Evolutionary conservation across 108 stramenopile genomes (phyloP), one percentile per base, ranked within the genome.

Genomic region (Skeletonema marinoi): DNA sequence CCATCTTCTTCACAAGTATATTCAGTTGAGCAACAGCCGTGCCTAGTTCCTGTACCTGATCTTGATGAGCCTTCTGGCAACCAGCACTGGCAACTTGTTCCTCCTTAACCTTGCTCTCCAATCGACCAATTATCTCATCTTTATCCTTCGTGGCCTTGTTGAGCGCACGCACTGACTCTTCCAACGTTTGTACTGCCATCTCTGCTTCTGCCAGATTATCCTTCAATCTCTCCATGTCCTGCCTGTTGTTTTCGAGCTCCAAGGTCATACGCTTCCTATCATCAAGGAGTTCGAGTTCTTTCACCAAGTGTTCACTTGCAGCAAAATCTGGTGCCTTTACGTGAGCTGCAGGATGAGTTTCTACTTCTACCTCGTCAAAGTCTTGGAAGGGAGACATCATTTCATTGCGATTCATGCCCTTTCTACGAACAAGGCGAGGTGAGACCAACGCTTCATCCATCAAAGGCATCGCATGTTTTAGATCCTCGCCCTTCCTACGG

Each of bases 101-200:
- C 16, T 38, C n/a, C 19, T 56, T 48, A n/a, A 73, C 65, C 56
- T 66, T 58, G 16, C 13, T 19, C 30, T 70, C 63, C 21, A 81
- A 65, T 25, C 60, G 35, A 48, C 21, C 25, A 60, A 75, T 81
- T 1, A 56, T 58, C 19, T 46, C 70, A 38, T 81, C 68, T 56
- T 81, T 81, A 19, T 60, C 73, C 17, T 50, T 63, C 16, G 69
- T 70, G 32, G 74, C 74, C 50, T 41, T 68, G 14, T 71, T 64
- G 17, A 81, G 35, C 13, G n/a, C 54, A 29, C 70, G 51, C 35
- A 81, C 66, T 10, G 80, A 60, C 30, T 64, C 66, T 56, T 75
- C 74, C 69, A 81, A 71, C 31, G 65, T 69, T 68, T 50, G 21
- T 1, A 81, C 65, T 5, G 74, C 61, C 38, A 25, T 33, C 48